phyloP scores from a whole-genome alignment of 2,329 filamentous ascomycete species.

The Fusarium sp. region DNA sequence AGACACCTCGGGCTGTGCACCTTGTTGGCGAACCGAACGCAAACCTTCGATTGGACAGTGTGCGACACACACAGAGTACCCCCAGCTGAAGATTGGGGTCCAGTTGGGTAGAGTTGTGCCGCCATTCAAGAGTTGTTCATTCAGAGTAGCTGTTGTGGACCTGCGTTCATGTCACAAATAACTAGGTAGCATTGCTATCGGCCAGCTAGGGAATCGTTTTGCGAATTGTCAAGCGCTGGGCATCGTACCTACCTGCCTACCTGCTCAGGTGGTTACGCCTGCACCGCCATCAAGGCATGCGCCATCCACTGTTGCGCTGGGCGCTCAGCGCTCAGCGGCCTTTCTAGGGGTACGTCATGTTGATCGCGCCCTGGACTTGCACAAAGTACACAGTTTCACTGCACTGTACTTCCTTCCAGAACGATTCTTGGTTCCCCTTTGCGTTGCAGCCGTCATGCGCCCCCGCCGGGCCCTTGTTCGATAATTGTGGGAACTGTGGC shows the following conservation, averaged over 20 bases:
- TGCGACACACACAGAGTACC: constrained; percentile 8
- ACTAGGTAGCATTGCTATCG: too few relatives aligned
- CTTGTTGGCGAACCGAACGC: constrained; percentile 5
- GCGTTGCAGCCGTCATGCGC: constrained; percentile 30
- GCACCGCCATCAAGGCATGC: too few relatives aligned
- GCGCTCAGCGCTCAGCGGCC: too few relatives aligned
- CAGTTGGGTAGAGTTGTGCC: background rate
- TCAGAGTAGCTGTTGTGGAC: background rate
- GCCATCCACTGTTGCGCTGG: too few relatives aligned
- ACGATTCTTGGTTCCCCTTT: constrained; percentile 45
- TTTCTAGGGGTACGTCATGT: background rate
- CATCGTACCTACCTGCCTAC: too few relatives aligned
- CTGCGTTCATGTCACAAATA: too few relatives aligned
- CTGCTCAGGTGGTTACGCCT: too few relatives aligned
- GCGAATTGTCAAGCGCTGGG: too few relatives aligned
- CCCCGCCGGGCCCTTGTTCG: constrained; percentile 35
- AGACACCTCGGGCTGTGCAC: constrained; percentile 9
- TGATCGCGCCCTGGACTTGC: background rate
- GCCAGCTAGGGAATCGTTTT: too few relatives aligned
- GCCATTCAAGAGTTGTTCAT: background rate
- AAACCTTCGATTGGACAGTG: constrained; percentile 25
- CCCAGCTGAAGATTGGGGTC: constrained; percentile 1
- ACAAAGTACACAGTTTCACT: constrained; percentile 22
- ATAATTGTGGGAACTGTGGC: constrained; percentile 38
- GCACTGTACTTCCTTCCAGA: constrained; percentile 49